Percentiles rank a stretch among this genome's conserved stretches.
Evolutionary conservation across 2,329 filamentous ascomycete genomes (phyloP).

Genomic region (Paramyrothecium roridum): DNA sequence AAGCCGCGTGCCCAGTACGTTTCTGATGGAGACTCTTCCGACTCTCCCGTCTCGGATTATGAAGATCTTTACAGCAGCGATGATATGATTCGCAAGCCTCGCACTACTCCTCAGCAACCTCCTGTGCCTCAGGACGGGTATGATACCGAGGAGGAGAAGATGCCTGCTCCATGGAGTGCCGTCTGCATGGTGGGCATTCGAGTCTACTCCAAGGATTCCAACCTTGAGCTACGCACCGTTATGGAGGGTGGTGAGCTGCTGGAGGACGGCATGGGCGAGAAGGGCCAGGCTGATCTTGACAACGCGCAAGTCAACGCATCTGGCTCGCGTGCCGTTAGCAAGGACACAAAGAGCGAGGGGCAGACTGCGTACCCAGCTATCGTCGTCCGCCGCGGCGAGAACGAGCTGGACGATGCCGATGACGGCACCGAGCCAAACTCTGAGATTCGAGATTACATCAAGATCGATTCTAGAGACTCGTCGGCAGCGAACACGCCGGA

Average conservation of each 20-base stretch:
- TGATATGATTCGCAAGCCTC: constrained; percentile 52
- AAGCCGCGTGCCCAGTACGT: constrained; percentile 29
- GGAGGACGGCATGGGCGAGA: constrained; percentile 55
- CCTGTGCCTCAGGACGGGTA: constrained; percentile 34
- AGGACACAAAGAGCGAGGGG: constrained; percentile 3
- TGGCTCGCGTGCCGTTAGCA: constrained; percentile 33
- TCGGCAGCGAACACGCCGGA: constrained; percentile 25
- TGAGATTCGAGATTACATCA: constrained; percentile 20
- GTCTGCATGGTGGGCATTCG: constrained; percentile 59
- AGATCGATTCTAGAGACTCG: constrained; percentile 22
- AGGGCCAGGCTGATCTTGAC: constrained; percentile 53
- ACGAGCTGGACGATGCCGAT: constrained; percentile 14
- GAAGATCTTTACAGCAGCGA: constrained; percentile 58
- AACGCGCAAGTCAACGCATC: constrained; percentile 55
- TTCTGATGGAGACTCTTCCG: constrained; percentile 54
- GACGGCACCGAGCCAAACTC: constrained; percentile 14
- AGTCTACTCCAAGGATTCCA: constrained; percentile 57
- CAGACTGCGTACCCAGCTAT: constrained; percentile 15
- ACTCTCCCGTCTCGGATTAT: constrained; percentile 58
- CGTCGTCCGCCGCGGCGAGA: constrained; percentile 21
- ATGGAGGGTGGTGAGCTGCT: constrained; percentile 52
- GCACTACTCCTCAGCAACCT: constrained; percentile 32
- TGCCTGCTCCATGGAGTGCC: constrained; percentile 59
- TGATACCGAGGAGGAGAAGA: constrained; percentile 55
- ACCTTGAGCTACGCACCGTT: constrained; percentile 51